Evolutionary conservation across 23 red algal genomes (phyloP).

Genomic region (Agarophyton chilense): DNA sequence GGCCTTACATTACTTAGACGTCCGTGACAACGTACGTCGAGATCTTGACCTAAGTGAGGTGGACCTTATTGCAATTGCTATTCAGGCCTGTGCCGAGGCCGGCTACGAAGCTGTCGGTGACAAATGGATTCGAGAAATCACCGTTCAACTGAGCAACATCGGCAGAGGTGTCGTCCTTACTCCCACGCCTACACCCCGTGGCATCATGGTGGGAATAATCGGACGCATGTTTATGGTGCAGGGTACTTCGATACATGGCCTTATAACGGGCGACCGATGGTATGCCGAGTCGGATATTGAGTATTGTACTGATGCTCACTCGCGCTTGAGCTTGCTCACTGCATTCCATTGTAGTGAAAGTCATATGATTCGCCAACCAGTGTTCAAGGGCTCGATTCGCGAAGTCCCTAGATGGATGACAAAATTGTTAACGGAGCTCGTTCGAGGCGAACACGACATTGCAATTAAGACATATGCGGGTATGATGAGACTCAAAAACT

Average conservation of each 20-base stretch:
- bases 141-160: not conserved
- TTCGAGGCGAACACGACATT: conserved; percentile 5
- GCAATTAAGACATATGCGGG: not conserved
- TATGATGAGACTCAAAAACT: not conserved
- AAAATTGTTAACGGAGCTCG: not conserved
- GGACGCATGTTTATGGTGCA: conserved; percentile 10
- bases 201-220: not conserved
- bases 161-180: not conserved
- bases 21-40: not conserved
- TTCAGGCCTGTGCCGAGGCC: not conserved
- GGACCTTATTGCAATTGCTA: conserved; percentile 17
- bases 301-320: conserved; percentile 25
- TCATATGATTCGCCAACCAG: conserved; percentile 12
- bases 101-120: conserved; percentile 15
- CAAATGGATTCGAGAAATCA: conserved; percentile 45
- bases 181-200: not conserved
- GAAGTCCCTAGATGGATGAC: conserved; percentile 18
- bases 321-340: conserved; percentile 4
- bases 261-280: conserved; percentile 11
- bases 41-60: not conserved
- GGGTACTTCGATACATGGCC: conserved; percentile 6
- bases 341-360: not conserved
- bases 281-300: not conserved
- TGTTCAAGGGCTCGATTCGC: not conserved
- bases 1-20: not conserved